phyloP scores from a whole-genome alignment of 78 protist species.

The Capsaspora owczarzaki region DNA sequence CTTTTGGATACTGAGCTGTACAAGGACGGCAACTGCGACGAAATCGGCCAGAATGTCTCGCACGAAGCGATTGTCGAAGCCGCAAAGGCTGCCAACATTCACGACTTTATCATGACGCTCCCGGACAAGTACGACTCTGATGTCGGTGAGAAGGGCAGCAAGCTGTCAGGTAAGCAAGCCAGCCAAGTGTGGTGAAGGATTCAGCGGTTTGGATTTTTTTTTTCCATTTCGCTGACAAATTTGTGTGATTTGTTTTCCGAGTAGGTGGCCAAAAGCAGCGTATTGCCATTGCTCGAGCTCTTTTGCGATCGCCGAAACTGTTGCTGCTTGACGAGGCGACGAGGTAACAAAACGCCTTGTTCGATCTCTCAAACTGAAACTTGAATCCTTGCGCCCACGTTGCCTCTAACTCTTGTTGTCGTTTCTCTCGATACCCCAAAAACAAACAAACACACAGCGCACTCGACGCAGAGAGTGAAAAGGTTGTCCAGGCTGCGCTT shows the following conservation, averaged over 20 bases:
- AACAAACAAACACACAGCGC: conserved; percentile 23
- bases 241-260: no score
- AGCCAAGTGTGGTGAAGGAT: no score
- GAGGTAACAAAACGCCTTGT: conserved; percentile 71
- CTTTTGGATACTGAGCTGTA: not conserved
- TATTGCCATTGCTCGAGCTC: conserved; percentile 89
- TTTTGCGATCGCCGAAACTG: conserved; percentile 77
- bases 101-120: conserved; percentile 60
- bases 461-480: conserved; percentile 74
- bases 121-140: conserved; percentile 79
- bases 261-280: conserved; percentile 90
- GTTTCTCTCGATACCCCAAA: no score
- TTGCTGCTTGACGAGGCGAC: conserved; percentile 93
- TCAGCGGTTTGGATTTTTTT: no score
- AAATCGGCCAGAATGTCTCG: conserved; percentile 41
- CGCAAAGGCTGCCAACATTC: conserved; percentile 61
- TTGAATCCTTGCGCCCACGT: no score
- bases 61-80: conserved; percentile 54
- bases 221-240: no score
- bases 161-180: conserved; percentile 87
- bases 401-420: no score
- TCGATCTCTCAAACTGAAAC: no score
- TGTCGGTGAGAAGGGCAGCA: conserved; percentile 85
- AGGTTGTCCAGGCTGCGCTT: conserved; percentile 73
- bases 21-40: conserved; percentile 41